A percentile compares a stretch with the other conserved stretches of the same genome.
phyloP scores from a whole-genome alignment of 73 alveolate species.

The Stentor roeselii region DNA sequence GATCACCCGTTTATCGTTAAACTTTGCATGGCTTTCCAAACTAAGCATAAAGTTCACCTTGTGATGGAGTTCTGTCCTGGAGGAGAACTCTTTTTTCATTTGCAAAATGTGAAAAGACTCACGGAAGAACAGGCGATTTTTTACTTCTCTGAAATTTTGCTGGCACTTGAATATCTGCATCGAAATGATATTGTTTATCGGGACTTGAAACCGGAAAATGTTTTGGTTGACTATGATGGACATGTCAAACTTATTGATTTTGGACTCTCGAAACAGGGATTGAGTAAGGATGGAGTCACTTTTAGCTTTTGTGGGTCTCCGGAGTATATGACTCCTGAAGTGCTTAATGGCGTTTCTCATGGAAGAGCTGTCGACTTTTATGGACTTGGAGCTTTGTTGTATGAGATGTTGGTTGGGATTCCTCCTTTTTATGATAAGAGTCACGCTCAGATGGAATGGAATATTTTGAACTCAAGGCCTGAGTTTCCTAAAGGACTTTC shows the following conservation, averaged over 20 bases:
- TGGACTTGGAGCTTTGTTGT: constrained; percentile 84
- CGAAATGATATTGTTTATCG: constrained; percentile 75
- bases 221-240: constrained; percentile 85
- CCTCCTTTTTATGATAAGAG: constrained; percentile 81
- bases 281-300: constrained; percentile 67
- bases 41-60: constrained; percentile 72
- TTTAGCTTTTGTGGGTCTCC: constrained; percentile 91
- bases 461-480: background rate
- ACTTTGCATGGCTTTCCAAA: constrained; percentile 89
- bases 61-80: constrained; percentile 90
- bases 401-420: constrained; percentile 89
- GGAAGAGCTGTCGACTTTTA: constrained; percentile 79
- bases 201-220: constrained; percentile 94
- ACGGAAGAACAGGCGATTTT: constrained; percentile 80
- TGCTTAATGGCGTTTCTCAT: constrained; percentile 71
- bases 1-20: constrained; percentile 93
- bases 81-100: constrained; percentile 77
- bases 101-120: constrained; percentile 45
- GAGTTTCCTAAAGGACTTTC: background rate
- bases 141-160: constrained; percentile 79
- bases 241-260: constrained; percentile 91
- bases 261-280: constrained; percentile 84
- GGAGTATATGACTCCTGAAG: constrained; percentile 88
- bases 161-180: constrained; percentile 88
- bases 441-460: constrained; percentile 27